Conservation (phyloP, 257 asterid genomes). For the Orobanche coerulescens region DNA sequence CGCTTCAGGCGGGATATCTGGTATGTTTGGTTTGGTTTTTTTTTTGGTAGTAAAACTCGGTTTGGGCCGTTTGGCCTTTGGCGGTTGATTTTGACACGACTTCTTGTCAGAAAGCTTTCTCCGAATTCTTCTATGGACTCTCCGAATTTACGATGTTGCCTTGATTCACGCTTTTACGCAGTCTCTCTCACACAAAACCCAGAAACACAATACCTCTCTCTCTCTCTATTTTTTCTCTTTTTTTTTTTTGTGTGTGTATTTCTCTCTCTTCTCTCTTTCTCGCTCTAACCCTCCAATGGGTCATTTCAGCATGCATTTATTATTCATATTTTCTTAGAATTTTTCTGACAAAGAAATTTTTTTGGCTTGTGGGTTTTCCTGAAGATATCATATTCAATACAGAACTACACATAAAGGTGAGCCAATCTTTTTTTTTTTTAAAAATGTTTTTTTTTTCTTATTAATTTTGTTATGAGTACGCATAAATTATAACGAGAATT, state of each 20-base stretch:
- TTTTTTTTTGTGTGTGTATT: slow-evolving; percentile 12
- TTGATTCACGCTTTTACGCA: slow-evolving; percentile 18
- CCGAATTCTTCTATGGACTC: slow-evolving; percentile 31
- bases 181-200: slow-evolving; percentile 11
- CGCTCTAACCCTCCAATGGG: slow-evolving; percentile 27
- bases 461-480: not conserved
- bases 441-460: not conserved
- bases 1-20: no score
- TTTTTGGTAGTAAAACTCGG: no score
- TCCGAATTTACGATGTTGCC: slow-evolving; percentile 25
- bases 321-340: slow-evolving; percentile 18
- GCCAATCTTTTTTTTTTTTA: not conserved
- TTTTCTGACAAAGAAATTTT: not conserved
- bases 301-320: slow-evolving; percentile 22
- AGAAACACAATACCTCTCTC: slow-evolving; percentile 14
- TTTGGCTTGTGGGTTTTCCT: slow-evolving; percentile 23
- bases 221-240: slow-evolving; percentile 4
- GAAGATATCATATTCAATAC: slow-evolving; percentile 5
- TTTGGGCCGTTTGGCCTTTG: slow-evolving; percentile 19
- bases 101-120: not conserved
- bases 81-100: slow-evolving; percentile 24
- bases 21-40: no score
- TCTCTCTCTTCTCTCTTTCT: slow-evolving; percentile 10
- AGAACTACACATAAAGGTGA: slow-evolving; percentile 11
- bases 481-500: no score